Evolutionary conservation across 768 basidiomycete species (phyloP), one percentile per base, ranked within the genome.

Genomic region (Boletus sp.): DNA sequence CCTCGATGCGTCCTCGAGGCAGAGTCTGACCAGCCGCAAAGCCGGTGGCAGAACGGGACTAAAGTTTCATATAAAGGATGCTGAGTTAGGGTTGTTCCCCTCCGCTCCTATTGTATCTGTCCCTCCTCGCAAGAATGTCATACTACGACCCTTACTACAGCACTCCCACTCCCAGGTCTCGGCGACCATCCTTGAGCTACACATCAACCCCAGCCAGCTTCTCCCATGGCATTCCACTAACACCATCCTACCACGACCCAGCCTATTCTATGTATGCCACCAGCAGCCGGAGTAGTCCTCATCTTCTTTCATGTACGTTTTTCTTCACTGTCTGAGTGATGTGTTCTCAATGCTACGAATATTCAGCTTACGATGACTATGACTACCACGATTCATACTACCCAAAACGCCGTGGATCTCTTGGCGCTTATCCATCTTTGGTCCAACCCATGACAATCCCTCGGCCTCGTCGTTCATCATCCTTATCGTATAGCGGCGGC

Each of bases 291-390:
- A 79, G 56, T 77, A 77, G 67, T 45, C 77, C 75, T 60, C 76
- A 75, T 33, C 60, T 80, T 48, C 70, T 72, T 60, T 69, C 76
- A 66, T 74, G 82, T 83, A 60, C 61, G 75, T 56, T 20, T 36
- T 62, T 50, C 46, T 15, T 4, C 20, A 8, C 35, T 45, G 1
- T 47, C 50, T 53, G 37, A 45, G 42, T 30, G 44, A 40, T 24
- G 17, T 46, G 28, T 51, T 50, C 54, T 55, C 49, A 41, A 59
- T 20, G 32, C 24, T 42, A 24, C 50, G 2, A 35, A 51, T 28
- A 46, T 56, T 36, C 53, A 83, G 80, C 80, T 20, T 86, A 84
- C 67, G 86, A 87, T 55, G 83, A 85, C 59, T 61, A 79, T 42
- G 78, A 76, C 18, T 54, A 76, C 39, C 67, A 70, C 30, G 83